These are phyloP conservation scores for Achaetomiella virescens DNA, from an alignment of 495 filamentous ascomycete species.

Conservation along the genomic window DNA sequence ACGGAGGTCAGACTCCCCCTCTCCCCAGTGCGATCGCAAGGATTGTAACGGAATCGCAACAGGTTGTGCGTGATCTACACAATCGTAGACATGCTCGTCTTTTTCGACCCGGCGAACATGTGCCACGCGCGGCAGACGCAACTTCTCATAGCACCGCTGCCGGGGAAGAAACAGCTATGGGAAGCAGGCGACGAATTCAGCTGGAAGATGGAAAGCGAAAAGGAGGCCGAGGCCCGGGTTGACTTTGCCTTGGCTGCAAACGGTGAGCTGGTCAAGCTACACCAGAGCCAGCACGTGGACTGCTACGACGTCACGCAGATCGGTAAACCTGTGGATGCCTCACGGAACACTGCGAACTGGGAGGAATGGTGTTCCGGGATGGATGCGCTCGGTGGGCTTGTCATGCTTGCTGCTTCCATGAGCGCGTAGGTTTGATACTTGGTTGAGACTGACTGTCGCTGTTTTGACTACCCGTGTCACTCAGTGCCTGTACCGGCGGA, in stretches of 20 bases:
- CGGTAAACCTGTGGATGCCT: conserved; percentile 16
- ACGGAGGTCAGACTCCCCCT: conserved; percentile 18
- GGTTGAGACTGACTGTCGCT: too few relatives aligned
- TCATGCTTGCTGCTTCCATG: conserved; percentile 3
- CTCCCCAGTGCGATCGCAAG: too few relatives aligned
- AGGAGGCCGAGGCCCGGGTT: background rate
- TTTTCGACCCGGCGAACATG: conserved; percentile 39
- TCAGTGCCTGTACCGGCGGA: too few relatives aligned
- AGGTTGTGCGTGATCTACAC: conserved; percentile 32
- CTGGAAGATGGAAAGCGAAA: background rate
- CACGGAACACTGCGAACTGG: conserved; percentile 26
- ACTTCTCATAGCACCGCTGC: conserved; percentile 40
- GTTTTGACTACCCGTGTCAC: too few relatives aligned
- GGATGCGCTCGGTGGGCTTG: conserved; percentile 15
- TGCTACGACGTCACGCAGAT: background rate
- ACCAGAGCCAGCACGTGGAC: background rate
- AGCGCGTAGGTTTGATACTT: too few relatives aligned
- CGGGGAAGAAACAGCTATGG: conserved; percentile 44
- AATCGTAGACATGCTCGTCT: conserved; percentile 40
- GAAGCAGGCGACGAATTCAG: conserved; percentile 34
- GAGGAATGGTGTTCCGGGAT: conserved; percentile 42
- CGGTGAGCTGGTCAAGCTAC: background rate
- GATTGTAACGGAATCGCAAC: too few relatives aligned
- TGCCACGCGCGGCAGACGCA: conserved; percentile 32
- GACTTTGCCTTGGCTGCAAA: background rate